These are phyloP conservation scores for Phaeotremella skinneri DNA, from an alignment of 768 basidiomycete species.

Conservation along the genomic window DNA sequence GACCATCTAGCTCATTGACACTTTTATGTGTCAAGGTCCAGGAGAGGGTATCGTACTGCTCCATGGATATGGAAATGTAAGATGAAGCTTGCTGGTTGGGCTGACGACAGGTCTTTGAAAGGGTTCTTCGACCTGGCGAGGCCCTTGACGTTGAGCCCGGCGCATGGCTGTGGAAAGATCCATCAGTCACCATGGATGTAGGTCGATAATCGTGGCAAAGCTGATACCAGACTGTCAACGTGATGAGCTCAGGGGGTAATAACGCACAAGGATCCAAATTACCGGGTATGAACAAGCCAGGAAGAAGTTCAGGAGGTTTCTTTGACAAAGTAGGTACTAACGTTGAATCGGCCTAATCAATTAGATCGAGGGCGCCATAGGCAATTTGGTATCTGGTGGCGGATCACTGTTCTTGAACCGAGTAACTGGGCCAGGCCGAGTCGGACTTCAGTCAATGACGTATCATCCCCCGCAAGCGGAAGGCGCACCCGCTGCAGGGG, in stretches of 20 bases:
- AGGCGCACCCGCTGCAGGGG: not conserved
- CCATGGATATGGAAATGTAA: not conserved
- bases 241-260: not conserved
- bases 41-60: not conserved
- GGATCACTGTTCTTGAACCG: not conserved
- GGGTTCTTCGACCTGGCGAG: not conserved
- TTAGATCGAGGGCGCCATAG: not conserved
- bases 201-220: not conserved
- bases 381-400: not conserved
- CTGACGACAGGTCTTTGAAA: not conserved
- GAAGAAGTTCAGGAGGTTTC: not conserved
- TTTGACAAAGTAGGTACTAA: not conserved
- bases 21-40: not conserved
- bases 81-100: not conserved
- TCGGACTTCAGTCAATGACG: not conserved
- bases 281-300: not conserved
- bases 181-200: constrained; percentile 1
- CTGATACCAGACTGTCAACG: not conserved
- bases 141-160: not conserved
- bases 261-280: constrained; percentile 1
- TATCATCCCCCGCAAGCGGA: not conserved
- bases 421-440: not conserved
- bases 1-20: constrained; percentile 1
- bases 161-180: not conserved
- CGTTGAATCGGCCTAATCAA: not conserved